Evolutionary conservation across 2,329 filamentous ascomycete genomes (phyloP).

Genomic region (Botryotinia convoluta): DNA sequence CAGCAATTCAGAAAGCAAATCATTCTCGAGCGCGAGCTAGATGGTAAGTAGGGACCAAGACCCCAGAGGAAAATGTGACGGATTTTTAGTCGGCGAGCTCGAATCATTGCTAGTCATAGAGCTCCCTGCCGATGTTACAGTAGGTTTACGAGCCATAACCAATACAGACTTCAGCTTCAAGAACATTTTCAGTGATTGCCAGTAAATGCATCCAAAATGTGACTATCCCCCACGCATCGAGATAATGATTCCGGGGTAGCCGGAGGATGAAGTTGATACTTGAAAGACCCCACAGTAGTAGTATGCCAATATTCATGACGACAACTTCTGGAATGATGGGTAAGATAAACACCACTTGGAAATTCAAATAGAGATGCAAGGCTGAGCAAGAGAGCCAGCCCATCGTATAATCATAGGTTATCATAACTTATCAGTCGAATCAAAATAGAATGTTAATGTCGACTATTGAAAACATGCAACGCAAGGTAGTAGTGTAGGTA

Average conservation of each 20-base stretch:
- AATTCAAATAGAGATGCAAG: not conserved
- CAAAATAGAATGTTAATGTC: not conserved
- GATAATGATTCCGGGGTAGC: not conserved
- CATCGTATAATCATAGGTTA: not conserved
- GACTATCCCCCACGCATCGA: not conserved
- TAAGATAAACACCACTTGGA: not conserved
- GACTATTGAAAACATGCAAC: not conserved
- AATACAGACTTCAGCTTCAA: constrained; percentile 2
- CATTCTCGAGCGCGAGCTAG: not conserved
- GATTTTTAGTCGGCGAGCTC: not conserved
- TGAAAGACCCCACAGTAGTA: not conserved
- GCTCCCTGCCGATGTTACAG: not conserved
- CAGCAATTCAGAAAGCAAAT: not conserved
- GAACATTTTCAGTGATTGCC: not conserved
- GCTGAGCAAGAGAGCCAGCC: not conserved
- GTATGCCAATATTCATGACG: not conserved
- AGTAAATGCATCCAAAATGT: not conserved
- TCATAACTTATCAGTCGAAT: not conserved
- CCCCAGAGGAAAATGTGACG: not conserved
- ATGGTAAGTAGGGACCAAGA: not conserved
- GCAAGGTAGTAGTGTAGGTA: not conserved
- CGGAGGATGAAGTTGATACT: not conserved
- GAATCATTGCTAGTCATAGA: not conserved
- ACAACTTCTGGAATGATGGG: not conserved
- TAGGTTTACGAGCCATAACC: not conserved